Conservation (phyloP, 2,329 filamentous ascomycete species). For the Fusarium sp. region DNA sequence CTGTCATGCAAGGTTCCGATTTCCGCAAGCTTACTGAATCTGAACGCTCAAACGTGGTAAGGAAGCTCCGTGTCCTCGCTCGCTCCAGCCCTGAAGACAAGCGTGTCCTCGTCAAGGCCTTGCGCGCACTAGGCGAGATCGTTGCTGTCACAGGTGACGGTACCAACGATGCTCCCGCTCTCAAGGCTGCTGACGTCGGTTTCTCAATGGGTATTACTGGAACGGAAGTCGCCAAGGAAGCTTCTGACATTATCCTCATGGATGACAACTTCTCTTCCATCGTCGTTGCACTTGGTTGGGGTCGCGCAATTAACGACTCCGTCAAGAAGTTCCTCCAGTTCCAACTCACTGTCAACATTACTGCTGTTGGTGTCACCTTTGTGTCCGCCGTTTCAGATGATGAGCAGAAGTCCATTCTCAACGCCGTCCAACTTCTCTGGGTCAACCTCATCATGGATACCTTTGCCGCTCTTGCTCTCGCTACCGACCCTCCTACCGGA, state of each 20-base stretch:
- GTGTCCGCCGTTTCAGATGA: conserved; percentile 67
- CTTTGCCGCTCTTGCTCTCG: conserved; percentile 71
- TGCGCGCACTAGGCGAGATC: conserved; percentile 73
- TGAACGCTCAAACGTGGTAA: conserved; percentile 63
- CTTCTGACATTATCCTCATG: conserved; percentile 73
- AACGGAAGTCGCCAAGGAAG: conserved; percentile 73
- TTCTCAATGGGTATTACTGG: conserved; percentile 76
- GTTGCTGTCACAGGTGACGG: conserved; percentile 75
- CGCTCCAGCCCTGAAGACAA: conserved; percentile 78
- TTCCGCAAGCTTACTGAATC: conserved; percentile 68
- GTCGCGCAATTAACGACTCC: conserved; percentile 73
- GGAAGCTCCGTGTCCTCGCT: conserved; percentile 74
- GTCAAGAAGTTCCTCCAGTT: conserved; percentile 77
- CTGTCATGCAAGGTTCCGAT: conserved; percentile 64
- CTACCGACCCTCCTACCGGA: conserved; percentile 70
- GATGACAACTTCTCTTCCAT: conserved; percentile 75
- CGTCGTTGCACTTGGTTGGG: conserved; percentile 74
- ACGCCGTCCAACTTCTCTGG: conserved; percentile 74
- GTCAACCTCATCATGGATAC: conserved; percentile 78
- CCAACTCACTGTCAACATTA: conserved; percentile 77
- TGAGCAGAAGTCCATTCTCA: conserved; percentile 69
- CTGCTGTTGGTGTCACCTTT: conserved; percentile 72
- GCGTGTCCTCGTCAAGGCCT: conserved; percentile 69
- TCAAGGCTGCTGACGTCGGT: conserved; percentile 74
- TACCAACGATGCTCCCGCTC: conserved; percentile 73